Evolutionary conservation across 164 flowering plant genomes (phyloP), one percentile per base, ranked within the genome.

Genomic region (Stephania japonica): DNA sequence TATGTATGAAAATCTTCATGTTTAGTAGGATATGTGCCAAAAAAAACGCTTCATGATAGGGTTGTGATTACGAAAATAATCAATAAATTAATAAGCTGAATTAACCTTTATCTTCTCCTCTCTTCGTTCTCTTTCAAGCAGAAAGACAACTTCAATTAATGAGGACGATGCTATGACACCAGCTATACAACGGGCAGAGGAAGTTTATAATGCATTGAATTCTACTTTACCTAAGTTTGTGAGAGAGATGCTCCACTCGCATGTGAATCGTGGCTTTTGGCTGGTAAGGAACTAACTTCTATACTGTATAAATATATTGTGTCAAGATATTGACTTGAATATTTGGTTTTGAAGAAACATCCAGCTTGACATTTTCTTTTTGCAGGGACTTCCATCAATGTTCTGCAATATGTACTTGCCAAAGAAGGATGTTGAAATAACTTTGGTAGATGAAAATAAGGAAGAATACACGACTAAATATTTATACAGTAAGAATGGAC

Each of bases 371-470:
- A 63, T 63, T 68, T 41, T 68, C 8, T 68, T 68, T 7, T 32
- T 32, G 16, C 70, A 81, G 81, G 75, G 79, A 8, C 66, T 81
- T 75, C 76, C 84, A 3, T 14, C 4, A 14, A 4, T 24, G 18
- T 79, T 79, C 67, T 67, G 79, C 64, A 6, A 11, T 8, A 47
- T n/a, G 16, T 3, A 75, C 14, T 4, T 85, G 67, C 83, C 88
- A 1, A 76, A 75, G 6, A 32, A 71, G 1, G 78, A 80, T 53
- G 23, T 65, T 1, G 9, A 24, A 4, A 49, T 85, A 42, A 73
- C 69, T 61, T 72, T 85, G 78, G 84, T 70, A n/a, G 86, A 82
- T 75, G 84, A 84, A 71, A 68, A 26, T 19, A 77, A 75, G 13
- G 27, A 73, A 11, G 68, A 44, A 27, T 75, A 70, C 68, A 7